A percentile compares a stretch with the other conserved stretches of the same genome.
Evolutionary conservation across 768 basidiomycete species (phyloP).

Genomic region (Gymnopilus junonius): DNA sequence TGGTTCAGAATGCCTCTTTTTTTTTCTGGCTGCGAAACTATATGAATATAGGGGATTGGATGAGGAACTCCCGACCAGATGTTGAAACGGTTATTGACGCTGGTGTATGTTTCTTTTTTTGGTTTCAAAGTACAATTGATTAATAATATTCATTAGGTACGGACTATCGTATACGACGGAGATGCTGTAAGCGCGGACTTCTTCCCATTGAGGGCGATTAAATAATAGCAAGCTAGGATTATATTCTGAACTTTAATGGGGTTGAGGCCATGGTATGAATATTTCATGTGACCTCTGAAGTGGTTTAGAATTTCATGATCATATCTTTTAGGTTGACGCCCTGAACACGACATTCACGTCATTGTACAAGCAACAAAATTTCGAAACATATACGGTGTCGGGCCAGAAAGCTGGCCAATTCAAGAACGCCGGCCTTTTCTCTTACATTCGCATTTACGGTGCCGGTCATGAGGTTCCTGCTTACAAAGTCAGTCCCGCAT

Average conservation of each 20-base stretch:
- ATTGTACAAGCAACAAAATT: slow-evolving; percentile 44
- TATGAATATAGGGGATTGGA: slow-evolving; percentile 57
- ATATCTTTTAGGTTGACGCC: slow-evolving; percentile 40
- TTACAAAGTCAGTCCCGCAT: slow-evolving; percentile 36
- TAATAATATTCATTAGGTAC: slow-evolving; percentile 30
- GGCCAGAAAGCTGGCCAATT: slow-evolving; percentile 54
- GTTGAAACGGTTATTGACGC: slow-evolving; percentile 63
- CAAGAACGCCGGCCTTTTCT: slow-evolving; percentile 63
- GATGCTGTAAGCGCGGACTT: slow-evolving; percentile 48
- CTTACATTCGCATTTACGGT: slow-evolving; percentile 55
- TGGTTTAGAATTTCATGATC: neutral
- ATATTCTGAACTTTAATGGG: slow-evolving; percentile 58
- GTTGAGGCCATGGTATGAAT: slow-evolving; percentile 57
- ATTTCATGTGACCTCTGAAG: neutral
- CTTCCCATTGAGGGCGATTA: too few relatives aligned
- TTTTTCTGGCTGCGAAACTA: neutral
- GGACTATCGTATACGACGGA: slow-evolving; percentile 58
- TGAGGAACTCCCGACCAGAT: slow-evolving; percentile 50
- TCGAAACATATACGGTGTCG: slow-evolving; percentile 52
- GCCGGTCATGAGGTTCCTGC: slow-evolving; percentile 55
- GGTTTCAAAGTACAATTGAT: too few relatives aligned
- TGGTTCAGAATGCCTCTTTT: neutral
- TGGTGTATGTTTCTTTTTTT: slow-evolving; percentile 36
- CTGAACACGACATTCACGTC: slow-evolving; percentile 51
- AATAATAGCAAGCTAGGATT: slow-evolving; percentile 38